Base-by-base conservation (phyloP, 2,329 filamentous ascomycete species). In the Amphichorda felina region DNA sequence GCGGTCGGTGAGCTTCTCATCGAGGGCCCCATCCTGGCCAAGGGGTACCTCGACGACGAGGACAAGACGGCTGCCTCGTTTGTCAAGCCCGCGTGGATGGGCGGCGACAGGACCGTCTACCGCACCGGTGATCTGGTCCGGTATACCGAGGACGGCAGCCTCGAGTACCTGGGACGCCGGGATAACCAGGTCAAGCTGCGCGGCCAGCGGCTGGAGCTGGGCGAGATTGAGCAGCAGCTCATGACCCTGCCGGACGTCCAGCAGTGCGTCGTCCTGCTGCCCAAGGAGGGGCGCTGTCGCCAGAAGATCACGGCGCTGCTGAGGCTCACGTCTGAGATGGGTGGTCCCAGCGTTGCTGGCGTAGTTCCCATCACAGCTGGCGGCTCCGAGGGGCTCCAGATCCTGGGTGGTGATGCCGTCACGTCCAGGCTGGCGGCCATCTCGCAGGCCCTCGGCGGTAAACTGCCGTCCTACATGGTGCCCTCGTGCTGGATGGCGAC, bases 161-260 rank as follows among this genome's bases (percentile, higher is more conserved):
- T 70, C 4, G 41, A 57, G 1, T 69, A 61, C 26, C 45, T 70
- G 25, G 70, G 70, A 25, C 60, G 73, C 18, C 70, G 68, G 42
- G 33, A 39, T 19, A 36, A n/a, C 19, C 37, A 39, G 30, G 34
- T 39, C 33, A 39, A 39, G 17, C 26, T 39, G 11, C 27, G 37
- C 8, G 37, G 37, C 17, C 16, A 32, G 4, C 37, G 37, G 21
- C 16, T 39, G 4, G 33, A 39, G 30, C 29, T 39, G 14, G 33
- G 27, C 11, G 37, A 39, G 16, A 18, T 39, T 10, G 37, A 39
- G n/a, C 29, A 39, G 8, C 27, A 32, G 14, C 18, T 13, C 21
- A 24, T 24, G 21, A 24, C n/a, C n/a, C n/a, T n/a, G 21, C 21
- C 6, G 21, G 10, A 24, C 21, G 6, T 24, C 10, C 21, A 24